Evolutionary conservation across 306 rosid genomes (phyloP), one percentile per base, ranked within the genome.

Genomic region (Argentina anserina): DNA sequence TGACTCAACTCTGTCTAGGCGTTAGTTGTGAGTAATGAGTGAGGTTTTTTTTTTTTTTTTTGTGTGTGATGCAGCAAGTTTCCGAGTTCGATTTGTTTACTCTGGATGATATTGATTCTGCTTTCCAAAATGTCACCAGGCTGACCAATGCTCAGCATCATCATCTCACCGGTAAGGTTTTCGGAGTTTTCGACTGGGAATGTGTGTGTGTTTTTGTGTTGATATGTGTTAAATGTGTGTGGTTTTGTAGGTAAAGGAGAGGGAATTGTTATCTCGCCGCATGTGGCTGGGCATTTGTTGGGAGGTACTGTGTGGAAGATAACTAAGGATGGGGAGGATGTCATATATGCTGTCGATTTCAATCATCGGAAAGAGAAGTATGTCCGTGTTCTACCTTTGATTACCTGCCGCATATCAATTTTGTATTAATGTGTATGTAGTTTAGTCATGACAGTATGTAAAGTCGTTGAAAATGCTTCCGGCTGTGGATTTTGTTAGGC

Each of bases 261-360:
- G 67, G 97, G 97, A 69, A 89, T 94, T 71, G 96, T 94, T 71
- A 91, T 94, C 80, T 92, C 99, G 1, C 96, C 97, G 42, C 97
- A 91, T 69, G 91, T 82, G 86, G 96, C 97, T 63, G 99, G 99
- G 61, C 99, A 94, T 88, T 87, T 94, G 29, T 83, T 94, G 88
- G 99, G 99, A 63, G 99, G 99, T 53, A 88, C 95, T 17, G 78
- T 87, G 33, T 94, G 99, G 99, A 94, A 88, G 85, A 91, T 94
- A 71, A 91, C 99, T 20, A 94, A 94, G 84, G 99, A 94, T 76
- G 97, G 99, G 2, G 97, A 94, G 72, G 99, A 94, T 46, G 93
- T 94, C 79, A 85, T 94, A 77, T 94, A 94, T 83, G 99, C 99
- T 55, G 97, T 94, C 68, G 99, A 94, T 80, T 94, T 88, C 71